These are phyloP conservation scores for Galeopsis tetrahit DNA, from an alignment of 257 asterid genomes.

Conservation along the genomic window DNA sequence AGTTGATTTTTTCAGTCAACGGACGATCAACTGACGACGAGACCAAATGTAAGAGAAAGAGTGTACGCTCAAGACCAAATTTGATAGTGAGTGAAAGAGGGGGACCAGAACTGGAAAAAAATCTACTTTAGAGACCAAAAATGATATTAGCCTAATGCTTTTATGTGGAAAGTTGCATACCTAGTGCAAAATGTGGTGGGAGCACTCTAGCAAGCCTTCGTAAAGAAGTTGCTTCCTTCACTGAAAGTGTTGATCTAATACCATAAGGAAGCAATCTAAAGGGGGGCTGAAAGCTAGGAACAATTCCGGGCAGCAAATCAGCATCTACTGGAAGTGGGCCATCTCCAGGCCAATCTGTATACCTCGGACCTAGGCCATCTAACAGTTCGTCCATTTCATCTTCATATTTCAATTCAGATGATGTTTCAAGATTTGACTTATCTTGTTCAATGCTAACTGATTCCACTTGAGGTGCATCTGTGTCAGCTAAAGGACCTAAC, in stretches of 20 bases:
- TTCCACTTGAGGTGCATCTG: constrained; percentile 40
- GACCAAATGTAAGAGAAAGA: no score
- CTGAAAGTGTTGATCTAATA: constrained; percentile 67
- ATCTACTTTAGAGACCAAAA: no score
- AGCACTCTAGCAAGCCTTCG: constrained; percentile 86
- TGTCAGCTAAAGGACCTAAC: constrained; percentile 28
- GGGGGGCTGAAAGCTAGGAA: constrained; percentile 76
- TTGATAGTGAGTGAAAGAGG: no score
- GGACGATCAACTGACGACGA: no score
- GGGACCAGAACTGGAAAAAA: no score
- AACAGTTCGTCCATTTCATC: constrained; percentile 75
- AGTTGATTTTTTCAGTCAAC: no score
- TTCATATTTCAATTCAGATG: constrained; percentile 68
- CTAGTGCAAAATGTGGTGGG: constrained; percentile 97
- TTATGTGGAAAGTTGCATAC: constrained; percentile 45
- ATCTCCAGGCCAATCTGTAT: constrained; percentile 89
- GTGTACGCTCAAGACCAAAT: no score
- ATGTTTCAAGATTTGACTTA: constrained; percentile 37
- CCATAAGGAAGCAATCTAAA: constrained; percentile 96
- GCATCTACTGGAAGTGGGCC: constrained; percentile 97
- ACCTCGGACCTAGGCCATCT: constrained; percentile 86
- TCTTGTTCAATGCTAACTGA: constrained; percentile 35
- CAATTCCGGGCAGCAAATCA: constrained; percentile 80
- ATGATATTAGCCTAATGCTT: constrained; percentile 2
- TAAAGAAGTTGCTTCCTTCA: constrained; percentile 78